Percentiles rank a stretch among this genome's conserved stretches.
Evolutionary conservation across 306 rosid genomes (phyloP).

Genomic region (Dryas octopetala): DNA sequence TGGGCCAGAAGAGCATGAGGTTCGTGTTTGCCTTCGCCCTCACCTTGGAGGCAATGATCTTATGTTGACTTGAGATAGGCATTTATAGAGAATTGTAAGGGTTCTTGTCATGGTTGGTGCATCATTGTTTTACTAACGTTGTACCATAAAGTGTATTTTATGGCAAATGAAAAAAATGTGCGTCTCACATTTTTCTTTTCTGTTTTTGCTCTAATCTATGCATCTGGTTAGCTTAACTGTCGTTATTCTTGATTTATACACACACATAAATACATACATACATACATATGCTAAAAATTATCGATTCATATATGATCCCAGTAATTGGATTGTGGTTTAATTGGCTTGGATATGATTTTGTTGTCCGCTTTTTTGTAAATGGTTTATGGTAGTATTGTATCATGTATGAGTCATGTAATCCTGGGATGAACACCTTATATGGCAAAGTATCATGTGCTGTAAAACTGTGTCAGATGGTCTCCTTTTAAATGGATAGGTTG

Average conservation of each 20-base stretch:
- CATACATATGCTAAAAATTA: not conserved
- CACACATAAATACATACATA: too few relatives aligned
- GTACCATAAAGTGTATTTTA: slow-evolving; percentile 34
- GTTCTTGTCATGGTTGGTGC: slow-evolving; percentile 33
- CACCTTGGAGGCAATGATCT: slow-evolving; percentile 81
- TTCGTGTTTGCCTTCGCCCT: slow-evolving; percentile 91
- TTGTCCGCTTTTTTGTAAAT: too few relatives aligned
- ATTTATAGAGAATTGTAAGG: slow-evolving; percentile 36
- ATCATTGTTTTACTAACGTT: slow-evolving; percentile 43
- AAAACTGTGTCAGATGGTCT: too few relatives aligned
- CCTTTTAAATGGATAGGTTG: not conserved
- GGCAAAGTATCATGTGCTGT: too few relatives aligned
- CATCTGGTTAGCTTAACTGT: slow-evolving; percentile 23
- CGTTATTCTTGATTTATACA: slow-evolving; percentile 10
- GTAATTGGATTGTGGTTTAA: slow-evolving; percentile 4
- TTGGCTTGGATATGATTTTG: not conserved
- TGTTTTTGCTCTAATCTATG: slow-evolving; percentile 29
- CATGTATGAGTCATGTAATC: too few relatives aligned
- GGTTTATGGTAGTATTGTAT: too few relatives aligned
- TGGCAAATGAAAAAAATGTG: slow-evolving; percentile 23
- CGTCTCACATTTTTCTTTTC: slow-evolving; percentile 27
- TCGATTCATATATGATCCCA: not conserved
- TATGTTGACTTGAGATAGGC: slow-evolving; percentile 60
- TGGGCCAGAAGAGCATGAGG: slow-evolving; percentile 92
- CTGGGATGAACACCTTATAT: too few relatives aligned